A percentile compares a stretch with the other conserved stretches of the same genome.
These are phyloP conservation scores for Rubroshorea leprosula DNA, from an alignment of 345 rosid genomes.

Conservation along the genomic window DNA sequence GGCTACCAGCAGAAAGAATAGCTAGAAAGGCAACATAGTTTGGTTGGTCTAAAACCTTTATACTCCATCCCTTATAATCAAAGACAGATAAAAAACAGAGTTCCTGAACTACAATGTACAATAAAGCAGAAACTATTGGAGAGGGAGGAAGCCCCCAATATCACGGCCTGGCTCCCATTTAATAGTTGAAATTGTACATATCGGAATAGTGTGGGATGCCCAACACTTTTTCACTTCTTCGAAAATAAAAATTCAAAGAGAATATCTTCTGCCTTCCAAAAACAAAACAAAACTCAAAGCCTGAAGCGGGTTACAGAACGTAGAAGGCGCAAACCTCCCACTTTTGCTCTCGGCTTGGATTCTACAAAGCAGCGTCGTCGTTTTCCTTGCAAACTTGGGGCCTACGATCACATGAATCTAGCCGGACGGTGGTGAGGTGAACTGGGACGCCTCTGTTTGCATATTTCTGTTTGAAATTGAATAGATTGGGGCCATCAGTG, in stretches of 20 bases:
- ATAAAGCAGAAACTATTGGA: no score
- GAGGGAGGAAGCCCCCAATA: no score
- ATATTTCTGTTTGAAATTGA: conserved; percentile 19
- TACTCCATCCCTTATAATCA: conserved; percentile 44
- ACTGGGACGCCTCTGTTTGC: conserved; percentile 22
- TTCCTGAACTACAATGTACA: no score
- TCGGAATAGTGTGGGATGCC: no score
- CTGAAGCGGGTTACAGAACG: not conserved
- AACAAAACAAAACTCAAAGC: not conserved
- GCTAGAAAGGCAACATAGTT: conserved; percentile 61
- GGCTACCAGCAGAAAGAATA: conserved; percentile 76
- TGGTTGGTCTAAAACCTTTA: conserved; percentile 42
- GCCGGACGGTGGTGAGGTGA: conserved; percentile 29
- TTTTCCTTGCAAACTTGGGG: conserved; percentile 69
- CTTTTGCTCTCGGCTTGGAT: conserved; percentile 45
- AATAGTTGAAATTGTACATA: no score
- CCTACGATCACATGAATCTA: conserved; percentile 79
- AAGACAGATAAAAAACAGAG: no score
- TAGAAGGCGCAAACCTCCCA: conserved; percentile 43
- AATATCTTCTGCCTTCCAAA: no score
- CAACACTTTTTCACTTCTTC: no score
- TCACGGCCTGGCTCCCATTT: no score
- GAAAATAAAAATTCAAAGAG: no score
- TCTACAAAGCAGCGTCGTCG: conserved; percentile 65
- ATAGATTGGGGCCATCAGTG: conserved; percentile 14